Evolutionary conservation across 495 filamentous ascomycete species (phyloP).

Genomic region (Hypoxylon trugodes): DNA sequence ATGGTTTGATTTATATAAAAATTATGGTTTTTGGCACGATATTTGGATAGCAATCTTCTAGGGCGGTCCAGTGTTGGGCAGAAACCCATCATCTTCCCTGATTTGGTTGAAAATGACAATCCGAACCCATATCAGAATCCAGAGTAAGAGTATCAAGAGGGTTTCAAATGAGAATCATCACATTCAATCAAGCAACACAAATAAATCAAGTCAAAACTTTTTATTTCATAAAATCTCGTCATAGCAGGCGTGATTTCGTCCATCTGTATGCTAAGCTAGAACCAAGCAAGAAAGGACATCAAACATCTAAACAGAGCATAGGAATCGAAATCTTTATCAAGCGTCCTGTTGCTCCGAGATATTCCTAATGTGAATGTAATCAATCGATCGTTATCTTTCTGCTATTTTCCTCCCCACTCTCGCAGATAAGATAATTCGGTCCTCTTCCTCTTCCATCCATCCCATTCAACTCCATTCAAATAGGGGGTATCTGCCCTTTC

Average conservation of each 20-base stretch:
- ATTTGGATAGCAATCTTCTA: no score
- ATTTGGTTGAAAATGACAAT: no score
- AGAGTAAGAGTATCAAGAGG: no score
- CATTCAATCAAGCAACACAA: no score
- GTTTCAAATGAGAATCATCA: no score
- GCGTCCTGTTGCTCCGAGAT: conserved; percentile 10
- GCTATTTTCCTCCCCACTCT: neutral
- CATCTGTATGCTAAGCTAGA: conserved; percentile 1
- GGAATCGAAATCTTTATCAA: neutral
- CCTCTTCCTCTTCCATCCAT: conserved; percentile 6
- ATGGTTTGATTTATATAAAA: no score
- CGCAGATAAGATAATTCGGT: neutral
- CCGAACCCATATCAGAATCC: no score
- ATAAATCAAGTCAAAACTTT: conserved; percentile 16
- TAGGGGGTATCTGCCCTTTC: neutral
- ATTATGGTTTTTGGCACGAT: no score
- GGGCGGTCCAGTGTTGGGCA: no score
- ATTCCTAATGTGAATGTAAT: conserved; percentile 1
- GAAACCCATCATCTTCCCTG: no score
- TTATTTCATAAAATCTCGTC: conserved; percentile 29
- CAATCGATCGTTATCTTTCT: neutral
- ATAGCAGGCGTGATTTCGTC: conserved; percentile 30
- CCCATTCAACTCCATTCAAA: no score
- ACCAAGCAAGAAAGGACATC: conserved; percentile 25
- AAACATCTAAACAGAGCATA: neutral